Evolutionary conservation across 129 eudicot species (phyloP).

Genomic region (Gnaphalium uliginosum): DNA sequence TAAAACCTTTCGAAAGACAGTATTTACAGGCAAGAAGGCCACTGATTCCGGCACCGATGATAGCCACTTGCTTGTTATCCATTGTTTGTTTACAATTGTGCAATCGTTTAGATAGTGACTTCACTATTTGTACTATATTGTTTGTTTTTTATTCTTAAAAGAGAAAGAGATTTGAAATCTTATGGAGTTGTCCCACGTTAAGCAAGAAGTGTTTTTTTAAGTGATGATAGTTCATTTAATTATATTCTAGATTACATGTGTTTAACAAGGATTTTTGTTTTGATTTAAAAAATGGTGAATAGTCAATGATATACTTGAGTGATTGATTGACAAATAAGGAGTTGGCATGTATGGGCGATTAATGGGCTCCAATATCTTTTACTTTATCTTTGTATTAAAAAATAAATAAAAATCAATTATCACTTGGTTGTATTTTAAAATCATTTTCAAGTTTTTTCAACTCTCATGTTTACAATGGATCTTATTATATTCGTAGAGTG

Average conservation of each 20-base stretch:
- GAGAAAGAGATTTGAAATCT: neutral
- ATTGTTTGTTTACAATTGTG: neutral
- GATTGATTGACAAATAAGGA: neutral
- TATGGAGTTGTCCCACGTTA: neutral
- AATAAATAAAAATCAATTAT: too few relatives aligned
- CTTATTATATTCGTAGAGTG: too few relatives aligned
- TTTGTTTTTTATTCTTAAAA: neutral
- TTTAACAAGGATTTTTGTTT: neutral
- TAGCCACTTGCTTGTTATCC: slow-evolving; percentile 49
- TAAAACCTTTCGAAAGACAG: slow-evolving; percentile 49
- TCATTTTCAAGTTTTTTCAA: too few relatives aligned
- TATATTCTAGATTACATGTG: neutral
- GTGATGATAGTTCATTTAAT: too few relatives aligned
- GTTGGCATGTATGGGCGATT: too few relatives aligned
- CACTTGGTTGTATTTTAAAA: too few relatives aligned
- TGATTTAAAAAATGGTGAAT: neutral
- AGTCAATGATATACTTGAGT: neutral
- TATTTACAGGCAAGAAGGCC: slow-evolving; percentile 77
- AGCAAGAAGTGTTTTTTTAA: neutral
- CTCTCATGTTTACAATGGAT: too few relatives aligned
- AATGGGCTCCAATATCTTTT: too few relatives aligned
- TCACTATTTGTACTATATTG: neutral
- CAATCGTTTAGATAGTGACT: neutral
- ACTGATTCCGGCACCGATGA: slow-evolving; percentile 68
- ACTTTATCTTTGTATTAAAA: too few relatives aligned